Base-by-base conservation (phyloP, 345 rosid species). In the Linum trigynum region DNA sequence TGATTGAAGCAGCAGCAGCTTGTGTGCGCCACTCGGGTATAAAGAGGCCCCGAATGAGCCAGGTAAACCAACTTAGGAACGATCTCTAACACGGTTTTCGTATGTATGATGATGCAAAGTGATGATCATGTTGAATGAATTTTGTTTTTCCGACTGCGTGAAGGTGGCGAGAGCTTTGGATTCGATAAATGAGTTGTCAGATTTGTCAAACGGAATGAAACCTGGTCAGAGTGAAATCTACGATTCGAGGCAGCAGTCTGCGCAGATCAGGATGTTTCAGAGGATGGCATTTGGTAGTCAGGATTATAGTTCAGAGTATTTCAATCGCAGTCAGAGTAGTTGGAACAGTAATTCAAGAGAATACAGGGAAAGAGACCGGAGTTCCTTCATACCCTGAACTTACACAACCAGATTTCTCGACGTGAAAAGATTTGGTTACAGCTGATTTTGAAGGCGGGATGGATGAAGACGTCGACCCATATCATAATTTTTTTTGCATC, bases 1-100 rank as follows among this genome's bases (percentile, higher is more conserved):
- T 94, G 95, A 83, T 88, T 12, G 97, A 90, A 80, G 97, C 99
- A 36, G 99, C 99, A 10, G 97, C 97, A 45, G 99, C 99, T 38
- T 90, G 96, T 16, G 86, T 94, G 10, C 91, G 99, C 6, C 96
- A 94, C 79, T 94, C 96, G 50, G 96, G 86, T 70, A 65, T 80
- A 11, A 94, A 79, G 75, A 84, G 99, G 79, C 99, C 97, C 5
- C 77, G 84, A 69, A 90, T 90, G 99, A 88, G 99, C 76, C 99
- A 90, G 88, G 99, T 84, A 75, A 68, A 38, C 36, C 7, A 17
- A 10, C 61, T 23, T 3, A 37, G 38, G 37, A 17, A 57, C 59
- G 9, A 15, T 17, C 10, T 57, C 23, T 12, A 7, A 57, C 7
- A 50, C 10, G 42, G 12, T 7, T 57, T 5, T 38, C 42, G 36